These are phyloP conservation scores for Penicillium arizonense DNA, from an alignment of 495 filamentous ascomycete species.

Conservation along the genomic window DNA sequence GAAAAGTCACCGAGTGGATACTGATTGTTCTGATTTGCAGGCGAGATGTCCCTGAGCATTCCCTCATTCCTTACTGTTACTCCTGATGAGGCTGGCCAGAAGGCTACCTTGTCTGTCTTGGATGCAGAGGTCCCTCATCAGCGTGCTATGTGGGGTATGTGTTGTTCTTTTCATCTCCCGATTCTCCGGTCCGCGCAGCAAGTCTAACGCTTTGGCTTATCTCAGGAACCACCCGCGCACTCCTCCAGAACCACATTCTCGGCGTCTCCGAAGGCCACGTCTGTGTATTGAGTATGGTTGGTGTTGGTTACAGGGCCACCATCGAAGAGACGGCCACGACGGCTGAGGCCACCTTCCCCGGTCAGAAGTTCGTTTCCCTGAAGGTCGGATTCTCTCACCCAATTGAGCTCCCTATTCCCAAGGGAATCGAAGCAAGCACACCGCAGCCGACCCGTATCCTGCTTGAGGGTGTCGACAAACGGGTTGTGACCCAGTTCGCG, in stretches of 20 bases:
- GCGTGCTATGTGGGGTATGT: conserved; percentile 96
- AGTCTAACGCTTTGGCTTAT: conserved; percentile 10
- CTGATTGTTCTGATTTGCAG: conserved; percentile 29
- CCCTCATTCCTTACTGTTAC: conserved; percentile 71
- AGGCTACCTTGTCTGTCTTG: conserved; percentile 63
- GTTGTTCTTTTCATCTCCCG: conserved; percentile 1
- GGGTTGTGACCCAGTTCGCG: conserved; percentile 84
- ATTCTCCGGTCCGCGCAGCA: not conserved
- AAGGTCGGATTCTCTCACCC: conserved; percentile 97
- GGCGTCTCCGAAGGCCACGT: conserved; percentile 96
- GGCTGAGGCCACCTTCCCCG: conserved; percentile 63
- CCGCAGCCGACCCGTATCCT: conserved; percentile 94
- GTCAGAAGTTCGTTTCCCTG: conserved; percentile 82
- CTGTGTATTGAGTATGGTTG: conserved; percentile 87
- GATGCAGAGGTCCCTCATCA: conserved; percentile 67
- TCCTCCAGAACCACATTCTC: conserved; percentile 83
- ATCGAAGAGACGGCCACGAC: conserved; percentile 75
- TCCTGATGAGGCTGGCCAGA: conserved; percentile 57
- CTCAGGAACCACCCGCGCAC: conserved; percentile 81
- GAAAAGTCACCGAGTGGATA: not conserved
- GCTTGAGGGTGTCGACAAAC: conserved; percentile 81
- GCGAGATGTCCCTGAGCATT: conserved; percentile 68
- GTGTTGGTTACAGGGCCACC: conserved; percentile 90
- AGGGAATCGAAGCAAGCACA: conserved; percentile 80
- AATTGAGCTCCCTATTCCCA: conserved; percentile 79